These are phyloP conservation scores for Carallia brachiata DNA, from an alignment of 345 rosid species.

Conservation along the genomic window DNA sequence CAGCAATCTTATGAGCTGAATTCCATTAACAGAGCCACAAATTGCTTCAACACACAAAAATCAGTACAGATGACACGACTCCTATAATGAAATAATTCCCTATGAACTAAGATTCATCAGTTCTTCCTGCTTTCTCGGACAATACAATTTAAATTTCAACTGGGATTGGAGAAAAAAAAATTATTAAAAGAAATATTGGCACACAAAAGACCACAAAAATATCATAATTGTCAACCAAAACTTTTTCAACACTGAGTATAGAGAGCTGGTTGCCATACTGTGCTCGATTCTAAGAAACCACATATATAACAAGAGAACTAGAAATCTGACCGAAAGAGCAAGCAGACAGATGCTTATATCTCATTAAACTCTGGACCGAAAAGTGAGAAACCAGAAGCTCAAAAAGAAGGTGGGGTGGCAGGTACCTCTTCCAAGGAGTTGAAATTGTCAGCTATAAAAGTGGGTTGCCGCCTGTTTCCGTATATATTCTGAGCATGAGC, in stretches of 20 bases:
- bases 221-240: neutral
- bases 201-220: neutral
- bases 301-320: too few species aligned
- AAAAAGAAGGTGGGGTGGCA: neutral
- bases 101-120: too few species aligned
- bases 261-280: neutral
- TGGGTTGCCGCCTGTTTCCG: constrained; percentile 27
- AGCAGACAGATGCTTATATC: neutral
- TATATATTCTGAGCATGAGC: constrained; percentile 1
- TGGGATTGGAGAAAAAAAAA: neutral
- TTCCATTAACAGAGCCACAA: too few species aligned
- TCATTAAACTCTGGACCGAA: neutral
- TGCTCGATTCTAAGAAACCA: neutral
- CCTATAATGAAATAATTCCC: too few species aligned
- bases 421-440: constrained; percentile 71
- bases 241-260: neutral
- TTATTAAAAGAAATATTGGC: neutral
- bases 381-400: neutral
- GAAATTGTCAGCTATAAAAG: constrained; percentile 61
- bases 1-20: too few species aligned
- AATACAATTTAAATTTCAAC: neutral
- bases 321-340: too few species aligned
- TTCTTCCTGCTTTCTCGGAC: neutral
- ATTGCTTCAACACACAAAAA: too few species aligned
- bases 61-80: too few species aligned